Base-by-base conservation (phyloP, 2,329 filamentous ascomycete species). In the Botryotinia narcissicola region DNA sequence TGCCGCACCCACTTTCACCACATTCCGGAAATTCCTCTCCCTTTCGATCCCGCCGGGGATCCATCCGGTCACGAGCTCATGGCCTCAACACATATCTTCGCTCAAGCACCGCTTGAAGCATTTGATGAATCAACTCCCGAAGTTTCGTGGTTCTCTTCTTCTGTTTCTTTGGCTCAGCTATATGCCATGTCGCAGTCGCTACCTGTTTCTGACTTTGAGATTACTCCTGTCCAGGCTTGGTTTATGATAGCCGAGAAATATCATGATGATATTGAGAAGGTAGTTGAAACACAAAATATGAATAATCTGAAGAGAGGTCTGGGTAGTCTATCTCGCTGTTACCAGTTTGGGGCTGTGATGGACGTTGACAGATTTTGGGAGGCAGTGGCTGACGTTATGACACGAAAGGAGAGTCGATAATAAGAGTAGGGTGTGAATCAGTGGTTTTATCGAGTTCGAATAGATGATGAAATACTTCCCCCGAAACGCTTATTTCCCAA, bases 141-240 rank as follows among this genome's bases (percentile, higher is more conserved):
- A 51, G 5, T 44, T 1, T 74, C 72, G 6, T 76, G 75, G 73
- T 61, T 59, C n/a, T 70, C 63, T 5, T 71, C 75, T 29, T 63
- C 37, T 1, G 54, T 74, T 9, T 71, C 75, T 12, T 46, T 77
- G 7, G 54, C 73, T 25, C 73, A 75, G 25, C 72, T 79, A 12
- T 67, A 75, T 37, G 75, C 66, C 6, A 78, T 80, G 76, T 71
- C 73, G 18, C 70, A 68, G 18, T 73, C 59, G 10, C 73, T 80
- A 2, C 75, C 77, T 0, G 78, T 76, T 66, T 70, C 61, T 0
- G 76, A 80, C 48, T 78, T 74, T 68, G 79, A 80, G 57, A 77
- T 80, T 7, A 80, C 79, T 42, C 79, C 79, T 29, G 79, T 80
- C n/a, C 79, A 80, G 69, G 79, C 77, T 10, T 80, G 79, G 79